Base-by-base conservation (phyloP, 208 protist species). In the Leishmania aethiopica region DNA sequence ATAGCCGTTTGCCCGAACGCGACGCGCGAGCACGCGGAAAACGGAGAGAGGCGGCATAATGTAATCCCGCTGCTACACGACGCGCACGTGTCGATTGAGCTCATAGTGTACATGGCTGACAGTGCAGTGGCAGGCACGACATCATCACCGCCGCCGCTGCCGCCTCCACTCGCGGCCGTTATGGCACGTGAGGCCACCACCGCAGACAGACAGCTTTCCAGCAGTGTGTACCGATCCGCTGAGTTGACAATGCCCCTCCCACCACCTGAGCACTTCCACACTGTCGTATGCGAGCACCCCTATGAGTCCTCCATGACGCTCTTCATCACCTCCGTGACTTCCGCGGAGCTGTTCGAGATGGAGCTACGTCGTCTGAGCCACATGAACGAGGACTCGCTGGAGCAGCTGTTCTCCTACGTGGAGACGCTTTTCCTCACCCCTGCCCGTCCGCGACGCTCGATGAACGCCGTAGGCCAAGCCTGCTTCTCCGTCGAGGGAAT, bases 251-350 rank as follows among this genome's bases (percentile, higher is more conserved):
- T 95, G 37, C 86, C 80, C 1, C 60, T 95, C 10, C 92, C 92
- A 35, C 77, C 86, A 10, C 81, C 88, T 25, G 71, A 84, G 62
- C 35, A 71, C 19, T 93, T 93, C 42, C 72, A 47, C 25, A 89
- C 87, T 25, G 77, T 73, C 22, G 87, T 95, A 11, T 93, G 92
- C 82, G 87, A 88, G 78, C 92, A 95, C 81, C 53, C 75, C 19
- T 64, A 78, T 28, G 90, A 92, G 66, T 32, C 77, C 1, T 89
- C 80, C 66, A 69, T 93, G 67, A 95, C 84, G 0, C 79, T 95
- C 4, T 91, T 93, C 71, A 82, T 90, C 81, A 28, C 82, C 17
- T 62, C 64, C 10, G 7, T 15, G 28, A 70, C 67, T 2, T 53
- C 66, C 0, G 35, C 53, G 55, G 78, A 89, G 5, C 19, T 90